These are phyloP conservation scores for Athelia psychrophila DNA, from an alignment of 1,284 basidiomycete species.

Conservation along the genomic window DNA sequence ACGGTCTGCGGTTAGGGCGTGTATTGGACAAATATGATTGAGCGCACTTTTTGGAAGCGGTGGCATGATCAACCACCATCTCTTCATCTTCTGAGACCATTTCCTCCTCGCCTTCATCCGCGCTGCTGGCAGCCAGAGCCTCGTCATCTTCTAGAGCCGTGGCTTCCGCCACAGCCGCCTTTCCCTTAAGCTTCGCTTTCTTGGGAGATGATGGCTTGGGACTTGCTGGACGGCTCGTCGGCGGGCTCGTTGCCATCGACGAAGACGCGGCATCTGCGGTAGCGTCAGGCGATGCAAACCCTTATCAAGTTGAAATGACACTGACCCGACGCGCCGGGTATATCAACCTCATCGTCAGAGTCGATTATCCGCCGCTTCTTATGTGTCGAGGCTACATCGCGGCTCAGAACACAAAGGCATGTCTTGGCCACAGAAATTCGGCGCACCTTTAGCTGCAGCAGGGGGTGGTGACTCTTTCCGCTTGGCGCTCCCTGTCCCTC, in stretches of 20 bases:
- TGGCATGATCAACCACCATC: constrained; percentile 25
- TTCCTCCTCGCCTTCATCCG: constrained; percentile 45
- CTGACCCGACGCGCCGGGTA: constrained; percentile 11
- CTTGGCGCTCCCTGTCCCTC: constrained; percentile 34
- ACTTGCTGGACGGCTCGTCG: constrained; percentile 11
- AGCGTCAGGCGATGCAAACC: not conserved
- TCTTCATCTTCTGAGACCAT: constrained; percentile 45
- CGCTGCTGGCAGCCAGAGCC: constrained; percentile 13
- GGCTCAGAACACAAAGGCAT: constrained; percentile 12
- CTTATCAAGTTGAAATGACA: constrained; percentile 9
- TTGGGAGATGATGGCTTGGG: constrained; percentile 8
- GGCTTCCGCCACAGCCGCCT: constrained; percentile 30
- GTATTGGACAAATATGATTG: not conserved
- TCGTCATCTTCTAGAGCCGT: constrained; percentile 30
- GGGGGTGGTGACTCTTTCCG: constrained; percentile 32
- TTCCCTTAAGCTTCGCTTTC: constrained; percentile 15
- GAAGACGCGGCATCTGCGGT: not conserved
- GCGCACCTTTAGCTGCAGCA: constrained; percentile 14
- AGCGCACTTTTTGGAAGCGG: constrained; percentile 62
- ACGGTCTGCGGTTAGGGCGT: constrained; percentile 4
- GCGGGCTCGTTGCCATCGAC: constrained; percentile 4
- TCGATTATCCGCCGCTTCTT: constrained; percentile 64
- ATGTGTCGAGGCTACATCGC: constrained; percentile 18
- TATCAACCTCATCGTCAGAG: constrained; percentile 61
- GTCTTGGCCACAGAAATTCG: not conserved